Percentiles rank a stretch among this genome's conserved stretches.
Conservation (phyloP, 352 stramenopile genomes). For the Globisporangium perplexum region DNA sequence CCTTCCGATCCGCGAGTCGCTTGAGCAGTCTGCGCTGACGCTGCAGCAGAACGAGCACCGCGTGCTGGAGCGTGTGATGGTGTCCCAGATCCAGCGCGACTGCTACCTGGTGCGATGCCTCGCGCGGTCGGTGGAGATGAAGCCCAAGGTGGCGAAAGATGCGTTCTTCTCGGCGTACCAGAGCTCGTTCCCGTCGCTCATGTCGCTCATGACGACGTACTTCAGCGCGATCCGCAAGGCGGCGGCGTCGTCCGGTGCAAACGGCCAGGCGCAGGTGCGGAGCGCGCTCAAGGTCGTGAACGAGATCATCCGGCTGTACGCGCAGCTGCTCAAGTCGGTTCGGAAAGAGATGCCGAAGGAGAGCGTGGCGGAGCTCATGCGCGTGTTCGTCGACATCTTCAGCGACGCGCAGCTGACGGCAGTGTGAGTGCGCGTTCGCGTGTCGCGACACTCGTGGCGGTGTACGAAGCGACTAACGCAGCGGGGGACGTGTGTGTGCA, state of each 20-base stretch:
- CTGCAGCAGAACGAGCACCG: conserved; percentile 72
- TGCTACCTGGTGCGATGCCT: conserved; percentile 66
- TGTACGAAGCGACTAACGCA: neutral
- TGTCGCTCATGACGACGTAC: conserved; percentile 65
- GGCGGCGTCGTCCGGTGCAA: conserved; percentile 15
- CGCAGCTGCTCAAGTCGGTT: conserved; percentile 72
- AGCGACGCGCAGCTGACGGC: conserved; percentile 59
- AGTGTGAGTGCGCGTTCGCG: conserved; percentile 56
- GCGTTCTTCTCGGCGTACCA: conserved; percentile 65
- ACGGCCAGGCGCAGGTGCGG: conserved; percentile 37
- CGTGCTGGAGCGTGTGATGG: conserved; percentile 55
- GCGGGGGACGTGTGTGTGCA: conserved; percentile 15
- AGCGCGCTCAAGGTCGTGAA: conserved; percentile 73
- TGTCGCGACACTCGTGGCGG: too few relatives aligned
- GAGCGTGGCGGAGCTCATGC: conserved; percentile 61
- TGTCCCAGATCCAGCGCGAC: conserved; percentile 63
- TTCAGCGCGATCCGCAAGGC: conserved; percentile 59
- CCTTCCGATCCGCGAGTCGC: conserved; percentile 61
- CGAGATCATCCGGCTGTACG: conserved; percentile 72
- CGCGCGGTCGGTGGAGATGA: conserved; percentile 60
- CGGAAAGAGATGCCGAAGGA: conserved; percentile 82
- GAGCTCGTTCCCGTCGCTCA: conserved; percentile 44
- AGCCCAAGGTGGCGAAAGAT: conserved; percentile 72
- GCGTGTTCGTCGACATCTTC: conserved; percentile 77
- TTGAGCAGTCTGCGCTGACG: conserved; percentile 57